Conservation (phyloP, 106 monocot genomes). For the Chionographis japonica region DNA sequence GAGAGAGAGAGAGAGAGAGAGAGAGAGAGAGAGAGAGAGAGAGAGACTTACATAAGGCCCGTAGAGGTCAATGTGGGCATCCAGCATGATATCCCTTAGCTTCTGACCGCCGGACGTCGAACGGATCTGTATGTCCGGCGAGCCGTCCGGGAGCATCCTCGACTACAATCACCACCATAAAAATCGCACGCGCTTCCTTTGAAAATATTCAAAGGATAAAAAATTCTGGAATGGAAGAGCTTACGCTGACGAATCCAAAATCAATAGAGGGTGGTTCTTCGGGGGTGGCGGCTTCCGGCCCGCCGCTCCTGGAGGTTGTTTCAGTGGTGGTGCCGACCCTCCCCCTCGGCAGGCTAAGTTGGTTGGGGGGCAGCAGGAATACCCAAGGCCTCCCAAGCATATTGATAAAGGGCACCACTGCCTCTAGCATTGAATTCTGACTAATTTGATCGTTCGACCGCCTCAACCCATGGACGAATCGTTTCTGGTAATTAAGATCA, state of each 20-base stretch:
- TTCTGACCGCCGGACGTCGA: constrained; percentile 76
- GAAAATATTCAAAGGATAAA: background rate
- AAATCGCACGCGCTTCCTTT: background rate
- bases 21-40: background rate
- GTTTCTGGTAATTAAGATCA: too few species aligned
- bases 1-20: background rate
- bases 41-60: constrained; percentile 66
- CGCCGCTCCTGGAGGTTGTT: background rate
- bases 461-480: too few species aligned
- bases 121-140: constrained; percentile 69
- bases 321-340: too few species aligned
- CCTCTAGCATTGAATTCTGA: too few species aligned
- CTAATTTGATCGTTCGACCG: too few species aligned
- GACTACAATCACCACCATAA: constrained; percentile 27
- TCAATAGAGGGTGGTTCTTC: constrained; percentile 61
- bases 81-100: constrained; percentile 89
- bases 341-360: too few species aligned
- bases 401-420: too few species aligned
- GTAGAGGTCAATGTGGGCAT: constrained; percentile 79
- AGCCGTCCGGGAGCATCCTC: constrained; percentile 73
- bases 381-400: too few species aligned
- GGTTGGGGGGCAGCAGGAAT: background rate
- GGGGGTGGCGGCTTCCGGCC: background rate
- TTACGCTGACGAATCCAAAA: constrained; percentile 78
- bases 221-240: background rate